Conservation (phyloP, 176 grass and related monocot genomes). For the Puccinellia tenuiflora region DNA sequence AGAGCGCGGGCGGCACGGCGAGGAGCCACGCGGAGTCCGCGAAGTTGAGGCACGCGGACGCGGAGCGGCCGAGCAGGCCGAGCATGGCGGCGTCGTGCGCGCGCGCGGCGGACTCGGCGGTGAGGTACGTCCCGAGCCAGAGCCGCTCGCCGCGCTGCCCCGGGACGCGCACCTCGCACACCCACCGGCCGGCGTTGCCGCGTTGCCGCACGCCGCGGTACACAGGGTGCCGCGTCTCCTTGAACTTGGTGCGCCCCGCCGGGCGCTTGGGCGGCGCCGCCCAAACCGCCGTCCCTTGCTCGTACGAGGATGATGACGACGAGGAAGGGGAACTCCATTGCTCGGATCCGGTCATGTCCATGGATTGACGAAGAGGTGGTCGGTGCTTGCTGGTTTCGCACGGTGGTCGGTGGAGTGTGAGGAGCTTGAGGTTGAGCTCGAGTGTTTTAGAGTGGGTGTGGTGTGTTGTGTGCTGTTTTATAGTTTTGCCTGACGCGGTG, state of each 20-base stretch:
- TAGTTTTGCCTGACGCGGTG: slow-evolving; percentile 2
- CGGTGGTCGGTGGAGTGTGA: neutral
- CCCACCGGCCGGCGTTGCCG: slow-evolving; percentile 46
- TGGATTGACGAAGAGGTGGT: neutral
- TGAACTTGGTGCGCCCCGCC: slow-evolving; percentile 73
- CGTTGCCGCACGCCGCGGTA: slow-evolving; percentile 68
- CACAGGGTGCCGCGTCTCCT: slow-evolving; percentile 84
- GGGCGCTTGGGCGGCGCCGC: slow-evolving; percentile 52
- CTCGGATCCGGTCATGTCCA: slow-evolving; percentile 16
- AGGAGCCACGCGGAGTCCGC: slow-evolving; percentile 49
- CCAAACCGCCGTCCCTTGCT: neutral
- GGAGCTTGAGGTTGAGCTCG: neutral
- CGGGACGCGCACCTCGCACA: slow-evolving; percentile 70
- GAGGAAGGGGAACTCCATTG: slow-evolving; percentile 19
- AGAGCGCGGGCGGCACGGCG: slow-evolving; percentile 4
- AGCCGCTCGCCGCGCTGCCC: slow-evolving; percentile 43
- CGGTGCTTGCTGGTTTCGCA: neutral
- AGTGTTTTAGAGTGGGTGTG: neutral
- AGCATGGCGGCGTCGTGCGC: slow-evolving; percentile 71
- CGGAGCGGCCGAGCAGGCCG: slow-evolving; percentile 23
- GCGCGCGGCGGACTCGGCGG: slow-evolving; percentile 54
- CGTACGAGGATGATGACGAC: neutral
- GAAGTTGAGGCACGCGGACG: slow-evolving; percentile 50
- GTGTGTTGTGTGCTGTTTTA: neutral
- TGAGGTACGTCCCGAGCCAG: slow-evolving; percentile 76